These are phyloP conservation scores for Leccinum subgranulosum DNA, from an alignment of 768 basidiomycete genomes.

Conservation along the genomic window DNA sequence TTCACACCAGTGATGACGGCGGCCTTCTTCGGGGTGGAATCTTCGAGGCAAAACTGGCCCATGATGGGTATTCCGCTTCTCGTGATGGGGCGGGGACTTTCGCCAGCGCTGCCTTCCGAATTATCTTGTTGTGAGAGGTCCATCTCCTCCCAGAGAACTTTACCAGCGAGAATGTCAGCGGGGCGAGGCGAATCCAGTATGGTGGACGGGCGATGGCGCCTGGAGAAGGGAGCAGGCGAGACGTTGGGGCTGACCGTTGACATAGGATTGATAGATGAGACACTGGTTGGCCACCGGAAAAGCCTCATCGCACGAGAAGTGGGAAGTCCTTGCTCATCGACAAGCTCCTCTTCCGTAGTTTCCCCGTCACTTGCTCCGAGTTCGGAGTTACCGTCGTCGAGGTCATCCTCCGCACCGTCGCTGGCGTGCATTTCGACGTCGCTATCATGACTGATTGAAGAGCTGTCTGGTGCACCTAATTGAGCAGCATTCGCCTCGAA, in stretches of 20 bases:
- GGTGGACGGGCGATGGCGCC: constrained; percentile 27
- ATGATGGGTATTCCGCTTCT: constrained; percentile 31
- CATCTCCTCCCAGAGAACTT: constrained; percentile 48
- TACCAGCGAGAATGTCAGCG: constrained; percentile 67
- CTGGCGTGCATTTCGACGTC: constrained; percentile 50
- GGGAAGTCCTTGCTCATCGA: constrained; percentile 69
- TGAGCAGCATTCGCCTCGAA: constrained; percentile 63
- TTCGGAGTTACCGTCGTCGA: constrained; percentile 44
- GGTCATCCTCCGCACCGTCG: constrained; percentile 24
- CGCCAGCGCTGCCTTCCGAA: constrained; percentile 32
- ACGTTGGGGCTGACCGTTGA: constrained; percentile 66
- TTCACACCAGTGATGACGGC: constrained; percentile 29
- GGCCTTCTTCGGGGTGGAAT: constrained; percentile 15
- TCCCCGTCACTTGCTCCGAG: constrained; percentile 62
- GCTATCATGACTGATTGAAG: constrained; percentile 48
- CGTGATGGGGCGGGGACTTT: constrained; percentile 15
- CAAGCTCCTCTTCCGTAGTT: constrained; percentile 81
- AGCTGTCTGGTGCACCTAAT: constrained; percentile 45
- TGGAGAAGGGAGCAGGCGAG: constrained; percentile 40
- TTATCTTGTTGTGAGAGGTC: constrained; percentile 38
- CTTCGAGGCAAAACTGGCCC: constrained; percentile 35
- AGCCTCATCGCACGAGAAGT: constrained; percentile 74
- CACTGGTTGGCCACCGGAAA: constrained; percentile 60
- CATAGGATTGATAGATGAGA: constrained; percentile 68
- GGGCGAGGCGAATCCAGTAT: constrained; percentile 46